A percentile compares a stretch with the other conserved stretches of the same genome.
These are phyloP conservation scores for Cladophialophora immunda DNA, from an alignment of 2,329 filamentous ascomycete species.

Conservation along the genomic window DNA sequence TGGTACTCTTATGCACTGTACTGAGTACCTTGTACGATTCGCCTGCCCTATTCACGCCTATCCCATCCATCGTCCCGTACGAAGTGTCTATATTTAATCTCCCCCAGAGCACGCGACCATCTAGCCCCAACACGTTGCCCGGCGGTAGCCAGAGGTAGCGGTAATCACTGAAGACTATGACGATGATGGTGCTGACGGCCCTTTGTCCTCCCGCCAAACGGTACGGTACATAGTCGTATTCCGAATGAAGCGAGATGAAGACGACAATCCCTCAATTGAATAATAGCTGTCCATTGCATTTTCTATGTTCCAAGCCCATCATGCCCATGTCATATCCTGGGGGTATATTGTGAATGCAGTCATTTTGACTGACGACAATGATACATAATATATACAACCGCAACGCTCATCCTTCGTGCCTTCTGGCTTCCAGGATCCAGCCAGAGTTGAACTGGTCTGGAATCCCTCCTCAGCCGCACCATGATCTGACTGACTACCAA, in stretches of 20 bases:
- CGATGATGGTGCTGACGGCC: background rate
- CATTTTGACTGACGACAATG: slow-evolving; percentile 36
- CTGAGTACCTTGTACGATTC: too few species aligned
- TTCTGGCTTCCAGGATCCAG: background rate
- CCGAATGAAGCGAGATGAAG: slow-evolving; percentile 1
- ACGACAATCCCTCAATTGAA: background rate
- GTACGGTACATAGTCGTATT: background rate
- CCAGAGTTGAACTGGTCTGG: slow-evolving; percentile 41
- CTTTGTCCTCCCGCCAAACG: background rate
- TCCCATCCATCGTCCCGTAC: background rate
- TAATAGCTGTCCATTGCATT: background rate
- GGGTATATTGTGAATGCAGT: slow-evolving; percentile 41
- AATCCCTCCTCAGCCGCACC: slow-evolving; percentile 5
- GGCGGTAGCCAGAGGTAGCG: background rate
- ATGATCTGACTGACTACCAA: slow-evolving; percentile 32
- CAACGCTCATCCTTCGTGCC: background rate
- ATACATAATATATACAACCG: slow-evolving; percentile 34
- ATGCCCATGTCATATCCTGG: slow-evolving; percentile 10
- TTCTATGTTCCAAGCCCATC: slow-evolving; percentile 9
- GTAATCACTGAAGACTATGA: background rate
- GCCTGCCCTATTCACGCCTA: background rate
- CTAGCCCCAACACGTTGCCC: background rate
- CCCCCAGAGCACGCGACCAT: background rate
- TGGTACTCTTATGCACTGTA: too few species aligned
- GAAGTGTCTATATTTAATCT: background rate